phyloP scores from a whole-genome alignment of 2,329 filamentous ascomycete species.

The Penicillium sp. region DNA sequence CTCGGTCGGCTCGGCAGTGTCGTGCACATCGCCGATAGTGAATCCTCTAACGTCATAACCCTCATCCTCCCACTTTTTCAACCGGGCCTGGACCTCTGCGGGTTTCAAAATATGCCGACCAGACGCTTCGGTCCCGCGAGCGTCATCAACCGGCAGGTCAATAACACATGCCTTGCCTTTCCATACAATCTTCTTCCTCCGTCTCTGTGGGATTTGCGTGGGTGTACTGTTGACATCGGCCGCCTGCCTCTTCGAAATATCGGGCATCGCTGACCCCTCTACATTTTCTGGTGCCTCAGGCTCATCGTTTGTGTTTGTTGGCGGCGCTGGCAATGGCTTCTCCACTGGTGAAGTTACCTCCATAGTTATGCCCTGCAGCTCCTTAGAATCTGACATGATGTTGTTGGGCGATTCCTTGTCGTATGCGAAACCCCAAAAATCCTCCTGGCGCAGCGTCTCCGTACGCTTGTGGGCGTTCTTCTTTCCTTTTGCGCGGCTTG shows the following conservation, averaged over 20 bases:
- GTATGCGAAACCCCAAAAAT: conserved; percentile 48
- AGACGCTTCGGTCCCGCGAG: conserved; percentile 55
- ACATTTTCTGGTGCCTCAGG: not conserved
- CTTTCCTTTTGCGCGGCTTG: conserved; percentile 30
- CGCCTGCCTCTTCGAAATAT: conserved; percentile 13
- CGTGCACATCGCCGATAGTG: conserved; percentile 33
- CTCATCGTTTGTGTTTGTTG: conserved; percentile 7
- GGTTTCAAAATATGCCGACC: conserved; percentile 39
- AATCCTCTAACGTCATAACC: conserved; percentile 47
- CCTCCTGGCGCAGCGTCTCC: conserved; percentile 45
- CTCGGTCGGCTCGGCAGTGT: conserved; percentile 25
- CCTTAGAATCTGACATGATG: conserved; percentile 35
- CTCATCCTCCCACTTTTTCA: conserved; percentile 44
- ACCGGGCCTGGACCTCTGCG: conserved; percentile 39
- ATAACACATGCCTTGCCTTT: conserved; percentile 74
- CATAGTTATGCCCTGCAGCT: conserved; percentile 7
- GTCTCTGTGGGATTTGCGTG: conserved; percentile 30
- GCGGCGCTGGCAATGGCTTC: conserved; percentile 3
- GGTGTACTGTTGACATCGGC: conserved; percentile 21
- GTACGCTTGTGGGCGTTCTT: conserved; percentile 39
- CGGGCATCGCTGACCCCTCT: conserved; percentile 7
- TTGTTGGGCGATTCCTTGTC: conserved; percentile 37
- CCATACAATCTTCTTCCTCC: conserved; percentile 74
- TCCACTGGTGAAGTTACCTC: conserved; percentile 1
- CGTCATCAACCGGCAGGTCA: conserved; percentile 66